phyloP scores from a whole-genome alignment of 2,329 filamentous ascomycete species.

The Colletotrichum ledebouriae region DNA sequence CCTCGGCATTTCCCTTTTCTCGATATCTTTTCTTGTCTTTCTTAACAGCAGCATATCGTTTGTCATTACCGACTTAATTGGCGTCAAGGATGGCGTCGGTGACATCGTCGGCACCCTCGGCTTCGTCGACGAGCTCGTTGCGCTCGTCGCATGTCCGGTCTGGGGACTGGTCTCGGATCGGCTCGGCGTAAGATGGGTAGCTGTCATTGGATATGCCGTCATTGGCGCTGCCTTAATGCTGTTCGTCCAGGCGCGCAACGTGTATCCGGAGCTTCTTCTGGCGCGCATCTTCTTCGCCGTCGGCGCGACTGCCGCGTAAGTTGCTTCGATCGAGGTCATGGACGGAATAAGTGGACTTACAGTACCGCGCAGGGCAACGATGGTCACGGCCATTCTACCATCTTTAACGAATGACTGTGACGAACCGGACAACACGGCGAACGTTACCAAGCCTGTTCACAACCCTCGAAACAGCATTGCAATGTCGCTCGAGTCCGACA shows the following conservation, averaged over 20 bases:
- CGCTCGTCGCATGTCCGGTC: conserved; percentile 81
- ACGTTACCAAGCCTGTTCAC: conserved; percentile 51
- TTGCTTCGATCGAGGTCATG: conserved; percentile 29
- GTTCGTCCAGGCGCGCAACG: conserved; percentile 87
- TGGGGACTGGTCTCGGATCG: conserved; percentile 86
- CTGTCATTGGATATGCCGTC: conserved; percentile 83
- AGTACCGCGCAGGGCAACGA: conserved; percentile 73
- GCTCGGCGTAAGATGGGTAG: conserved; percentile 79
- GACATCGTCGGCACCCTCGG: conserved; percentile 87
- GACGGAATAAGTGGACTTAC: not conserved
- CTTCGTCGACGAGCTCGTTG: conserved; percentile 87
- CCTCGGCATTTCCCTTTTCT: conserved; percentile 85
- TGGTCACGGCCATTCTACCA: conserved; percentile 96
- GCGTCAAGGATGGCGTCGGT: conserved; percentile 79
- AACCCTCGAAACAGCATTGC: conserved; percentile 69
- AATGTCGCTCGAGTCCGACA: conserved; percentile 78
- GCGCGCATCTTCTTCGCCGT: conserved; percentile 90
- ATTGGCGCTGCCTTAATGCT: conserved; percentile 82
- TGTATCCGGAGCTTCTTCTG: conserved; percentile 90
- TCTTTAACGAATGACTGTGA: conserved; percentile 70
- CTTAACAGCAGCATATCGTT: conserved; percentile 88
- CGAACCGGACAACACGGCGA: conserved; percentile 46
- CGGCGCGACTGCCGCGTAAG: conserved; percentile 88
- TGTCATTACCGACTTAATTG: conserved; percentile 86
- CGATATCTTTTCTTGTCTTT: conserved; percentile 91